A percentile compares a stretch with the other conserved stretches of the same genome.
Evolutionary conservation across 331 rosid species (phyloP).

Genomic region (Arachis monticola): DNA sequence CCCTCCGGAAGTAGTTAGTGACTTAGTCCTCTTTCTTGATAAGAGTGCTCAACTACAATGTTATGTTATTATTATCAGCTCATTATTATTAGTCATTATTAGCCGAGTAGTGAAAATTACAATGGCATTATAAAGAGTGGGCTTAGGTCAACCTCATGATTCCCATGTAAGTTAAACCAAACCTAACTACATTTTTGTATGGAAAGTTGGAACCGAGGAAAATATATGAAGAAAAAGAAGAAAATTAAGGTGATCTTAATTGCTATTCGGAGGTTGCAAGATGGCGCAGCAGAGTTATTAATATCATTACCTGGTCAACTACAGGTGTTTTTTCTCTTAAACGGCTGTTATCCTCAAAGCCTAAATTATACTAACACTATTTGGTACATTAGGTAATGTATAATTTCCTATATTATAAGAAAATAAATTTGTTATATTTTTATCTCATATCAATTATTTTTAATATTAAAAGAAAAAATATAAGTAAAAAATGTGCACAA

Average conservation of each 20-base stretch:
- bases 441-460: too few species aligned
- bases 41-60: constrained; percentile 34
- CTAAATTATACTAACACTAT: not conserved
- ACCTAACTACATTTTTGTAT: not conserved
- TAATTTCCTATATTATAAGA: too few species aligned
- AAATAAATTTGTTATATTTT: too few species aligned
- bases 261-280: not conserved
- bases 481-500: too few species aligned
- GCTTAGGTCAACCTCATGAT: constrained; percentile 28
- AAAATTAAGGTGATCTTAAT: not conserved
- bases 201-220: not conserved
- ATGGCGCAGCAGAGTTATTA: not conserved
- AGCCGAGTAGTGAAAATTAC: not conserved
- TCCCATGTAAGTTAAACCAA: constrained; percentile 24
- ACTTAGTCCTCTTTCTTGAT: constrained; percentile 31
- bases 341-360: not conserved
- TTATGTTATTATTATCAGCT: not conserved
- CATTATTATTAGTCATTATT: not conserved
- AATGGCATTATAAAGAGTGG: constrained; percentile 7
- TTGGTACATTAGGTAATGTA: too few species aligned
- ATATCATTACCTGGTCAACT: not conserved
- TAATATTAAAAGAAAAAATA: too few species aligned
- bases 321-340: not conserved
- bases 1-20: constrained; percentile 16
- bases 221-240: not conserved